Evolutionary conservation across 352 stramenopile species (phyloP).

Genomic region (Pseudoperonospora humuli): DNA sequence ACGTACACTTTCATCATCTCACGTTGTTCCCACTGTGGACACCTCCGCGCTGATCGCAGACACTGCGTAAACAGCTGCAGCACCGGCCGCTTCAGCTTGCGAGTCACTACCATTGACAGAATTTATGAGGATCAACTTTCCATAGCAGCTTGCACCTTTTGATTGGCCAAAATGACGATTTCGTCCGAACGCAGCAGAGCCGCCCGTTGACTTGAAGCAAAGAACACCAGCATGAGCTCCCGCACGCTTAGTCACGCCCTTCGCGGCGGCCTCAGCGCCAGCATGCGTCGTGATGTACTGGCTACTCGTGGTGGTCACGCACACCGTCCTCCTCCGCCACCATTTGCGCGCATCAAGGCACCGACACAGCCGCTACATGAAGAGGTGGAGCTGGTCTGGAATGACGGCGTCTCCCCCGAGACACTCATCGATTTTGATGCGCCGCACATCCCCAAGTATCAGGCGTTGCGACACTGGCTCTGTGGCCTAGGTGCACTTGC

Average conservation of each 20-base stretch:
- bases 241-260: slow-evolving; percentile 49
- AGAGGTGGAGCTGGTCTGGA: slow-evolving; percentile 80
- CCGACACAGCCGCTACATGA: slow-evolving; percentile 63
- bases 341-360: slow-evolving; percentile 66
- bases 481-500: slow-evolving; percentile 43
- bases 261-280: slow-evolving; percentile 48
- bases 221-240: slow-evolving; percentile 43
- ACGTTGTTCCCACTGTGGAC: slow-evolving; percentile 71
- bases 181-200: slow-evolving; percentile 22
- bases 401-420: slow-evolving; percentile 79
- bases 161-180: slow-evolving; percentile 18
- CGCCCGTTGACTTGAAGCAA: slow-evolving; percentile 12
- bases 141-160: neutral
- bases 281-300: slow-evolving; percentile 41
- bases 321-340: slow-evolving; percentile 66
- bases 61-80: slow-evolving; percentile 64
- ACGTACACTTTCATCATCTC: slow-evolving; percentile 83
- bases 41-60: slow-evolving; percentile 63
- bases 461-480: slow-evolving; percentile 59
- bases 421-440: slow-evolving; percentile 86
- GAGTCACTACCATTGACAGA: neutral
- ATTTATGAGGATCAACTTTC: slow-evolving; percentile 3
- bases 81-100: slow-evolving; percentile 31
- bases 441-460: slow-evolving; percentile 75
- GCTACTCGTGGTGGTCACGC: slow-evolving; percentile 39